Evolutionary conservation across 306 rosid species (phyloP), one percentile per base, ranked within the genome.

Genomic region (Dalbergia cochinchinensis): DNA sequence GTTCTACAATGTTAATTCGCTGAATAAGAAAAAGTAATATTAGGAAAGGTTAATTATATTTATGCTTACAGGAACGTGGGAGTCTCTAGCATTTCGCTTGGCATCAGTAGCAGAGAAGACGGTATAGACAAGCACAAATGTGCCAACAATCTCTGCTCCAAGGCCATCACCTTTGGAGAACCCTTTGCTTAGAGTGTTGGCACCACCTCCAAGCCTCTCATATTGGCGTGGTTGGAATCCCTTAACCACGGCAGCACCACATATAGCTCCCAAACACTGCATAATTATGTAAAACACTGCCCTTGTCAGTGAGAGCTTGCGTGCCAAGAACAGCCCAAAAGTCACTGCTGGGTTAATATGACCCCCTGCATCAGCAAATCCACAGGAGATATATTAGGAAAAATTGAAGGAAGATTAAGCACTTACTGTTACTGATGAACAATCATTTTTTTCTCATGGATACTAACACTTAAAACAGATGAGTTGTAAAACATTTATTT

Each of bases 51-150:
- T n/a, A 19, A 26, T 26, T 26, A 26, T 26, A 42, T 41, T 73
- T 59, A 16, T 65, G n/a, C 81, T 82, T 60, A 75, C 85, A 5
- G 81, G 85, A 50, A 82, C 81, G 11, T 82, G 81, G 31, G 85
- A 82, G 41, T 82, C 85, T 61, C 85, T 69, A 7, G 85, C 85
- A 11, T 76, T 75, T 68, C 85, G 3, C 11, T 82, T 82, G 33
- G 85, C 85, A 26, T 82, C 81, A 51, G 81, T 82, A 8, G 85
- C 81, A 50, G 85, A 82, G 59, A 81, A 81, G 13, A 81, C 85
- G 35, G 84, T 80, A 22, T 80, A 80, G 54, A 80, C 84, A 80
- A 80, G 79, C 45, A 80, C 62, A 66, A 80, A 81, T 14, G 85
- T 81, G 53, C 85, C 85, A 11, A 81, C 60, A 69, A 82, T 75